A percentile compares a stretch with the other conserved stretches of the same genome.
These are phyloP conservation scores for Globisporangium uncinulatum DNA, from an alignment of 352 stramenopile genomes.

Conservation along the genomic window DNA sequence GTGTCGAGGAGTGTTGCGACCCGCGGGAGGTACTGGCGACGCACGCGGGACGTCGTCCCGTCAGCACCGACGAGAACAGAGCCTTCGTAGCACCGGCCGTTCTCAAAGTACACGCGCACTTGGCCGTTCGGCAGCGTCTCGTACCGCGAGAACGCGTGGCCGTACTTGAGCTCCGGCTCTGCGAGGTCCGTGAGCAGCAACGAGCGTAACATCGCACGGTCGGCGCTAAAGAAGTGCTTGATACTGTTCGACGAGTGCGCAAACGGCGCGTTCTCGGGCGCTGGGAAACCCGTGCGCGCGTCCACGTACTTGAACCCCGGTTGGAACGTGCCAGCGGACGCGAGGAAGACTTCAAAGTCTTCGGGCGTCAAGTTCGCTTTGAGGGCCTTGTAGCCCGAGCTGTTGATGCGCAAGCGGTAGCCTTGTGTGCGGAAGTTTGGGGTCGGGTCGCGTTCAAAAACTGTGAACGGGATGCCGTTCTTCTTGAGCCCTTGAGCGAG, in stretches of 20 bases:
- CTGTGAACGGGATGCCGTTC: slow-evolving; percentile 51
- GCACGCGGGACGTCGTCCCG: slow-evolving; percentile 52
- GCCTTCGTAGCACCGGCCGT: slow-evolving; percentile 34
- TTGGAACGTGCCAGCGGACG: slow-evolving; percentile 44
- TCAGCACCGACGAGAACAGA: slow-evolving; percentile 49
- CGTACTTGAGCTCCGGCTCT: slow-evolving; percentile 46
- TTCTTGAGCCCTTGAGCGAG: slow-evolving; percentile 57
- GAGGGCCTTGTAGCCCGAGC: slow-evolving; percentile 46
- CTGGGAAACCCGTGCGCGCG: slow-evolving; percentile 19
- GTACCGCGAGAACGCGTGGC: slow-evolving; percentile 53
- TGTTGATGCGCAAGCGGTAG: slow-evolving; percentile 60
- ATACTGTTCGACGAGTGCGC: slow-evolving; percentile 8
- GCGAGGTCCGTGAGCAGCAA: slow-evolving; percentile 42
- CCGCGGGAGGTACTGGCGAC: slow-evolving; percentile 44
- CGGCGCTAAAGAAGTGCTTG: slow-evolving; percentile 34
- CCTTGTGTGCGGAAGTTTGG: slow-evolving; percentile 58
- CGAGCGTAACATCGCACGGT: slow-evolving; percentile 38
- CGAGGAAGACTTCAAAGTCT: slow-evolving; percentile 56
- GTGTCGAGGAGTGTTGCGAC: slow-evolving; percentile 46
- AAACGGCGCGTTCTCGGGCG: slow-evolving; percentile 6
- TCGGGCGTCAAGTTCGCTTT: slow-evolving; percentile 35
- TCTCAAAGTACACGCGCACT: slow-evolving; percentile 50
- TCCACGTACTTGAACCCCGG: slow-evolving; percentile 47
- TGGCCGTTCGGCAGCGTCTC: slow-evolving; percentile 34
- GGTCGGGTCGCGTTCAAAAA: slow-evolving; percentile 59